Evolutionary conservation across 2,329 filamentous ascomycete species (phyloP).

Genomic region (Aspergillus fumigatiaffinis): DNA sequence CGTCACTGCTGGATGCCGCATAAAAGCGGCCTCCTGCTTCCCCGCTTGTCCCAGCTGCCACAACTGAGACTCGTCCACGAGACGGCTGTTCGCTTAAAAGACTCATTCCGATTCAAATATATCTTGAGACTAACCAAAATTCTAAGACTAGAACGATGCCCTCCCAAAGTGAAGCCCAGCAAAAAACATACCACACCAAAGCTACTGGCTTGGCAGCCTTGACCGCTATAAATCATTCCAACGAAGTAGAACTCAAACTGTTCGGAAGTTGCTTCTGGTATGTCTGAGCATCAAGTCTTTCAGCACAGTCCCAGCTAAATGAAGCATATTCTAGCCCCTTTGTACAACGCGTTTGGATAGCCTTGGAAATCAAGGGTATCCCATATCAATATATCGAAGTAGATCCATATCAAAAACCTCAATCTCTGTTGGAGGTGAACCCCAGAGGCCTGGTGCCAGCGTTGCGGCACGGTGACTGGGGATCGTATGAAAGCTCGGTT

Average conservation of each 20-base stretch:
- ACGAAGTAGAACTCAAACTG: constrained; percentile 68
- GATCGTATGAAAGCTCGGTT: constrained; percentile 75
- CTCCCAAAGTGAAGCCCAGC: constrained; percentile 45
- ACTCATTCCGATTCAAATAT: neutral
- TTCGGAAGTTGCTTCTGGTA: constrained; percentile 84
- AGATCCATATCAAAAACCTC: constrained; percentile 71
- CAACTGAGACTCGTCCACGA: neutral
- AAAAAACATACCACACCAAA: constrained; percentile 69
- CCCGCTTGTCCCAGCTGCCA: neutral
- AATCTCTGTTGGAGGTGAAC: constrained; percentile 69
- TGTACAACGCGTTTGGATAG: constrained; percentile 85
- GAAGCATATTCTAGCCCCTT: constrained; percentile 59
- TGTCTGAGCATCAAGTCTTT: constrained; percentile 20
- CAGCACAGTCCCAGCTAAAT: constrained; percentile 11
- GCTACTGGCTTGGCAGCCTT: constrained; percentile 66
- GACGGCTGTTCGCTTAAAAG: neutral
- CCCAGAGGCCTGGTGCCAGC: constrained; percentile 72
- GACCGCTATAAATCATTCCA: constrained; percentile 67
- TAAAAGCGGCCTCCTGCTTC: neutral
- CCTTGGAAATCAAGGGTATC: constrained; percentile 72
- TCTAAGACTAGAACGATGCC: constrained; percentile 38
- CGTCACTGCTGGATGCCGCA: constrained; percentile 6
- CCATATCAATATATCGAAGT: constrained; percentile 84
- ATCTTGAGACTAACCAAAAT: constrained; percentile 3
- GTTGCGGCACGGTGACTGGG: constrained; percentile 74